Evolutionary conservation across 2,329 filamentous ascomycete species (phyloP), one percentile per base, ranked within the genome.

Genomic region (Penicillium corylophilum): DNA sequence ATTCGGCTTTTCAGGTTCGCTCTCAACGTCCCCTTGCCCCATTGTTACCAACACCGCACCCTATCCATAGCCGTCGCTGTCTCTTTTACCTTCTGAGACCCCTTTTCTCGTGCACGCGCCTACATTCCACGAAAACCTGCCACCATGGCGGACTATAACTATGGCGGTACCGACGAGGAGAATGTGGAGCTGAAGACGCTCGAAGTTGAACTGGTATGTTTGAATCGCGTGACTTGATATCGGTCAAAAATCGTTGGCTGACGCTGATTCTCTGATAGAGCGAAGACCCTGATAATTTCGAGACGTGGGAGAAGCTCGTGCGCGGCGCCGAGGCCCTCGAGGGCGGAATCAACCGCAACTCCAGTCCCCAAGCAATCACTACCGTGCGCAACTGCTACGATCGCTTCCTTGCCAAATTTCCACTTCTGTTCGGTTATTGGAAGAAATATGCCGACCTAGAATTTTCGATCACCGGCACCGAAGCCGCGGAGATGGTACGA

Each of bases 371-470:
- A 67, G 90, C 94, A 24, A 91, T 99, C 63, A 86, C 90, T 18
- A 87, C 90, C 10, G 87, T 91, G 50, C 88, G 94, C 73, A 85
- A 89, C 71, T 84, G 89, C 56, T 97, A 95, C 77, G 92, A 99
- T 71, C 85, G 88, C 43, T 95, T 99, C 68, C 86, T 99, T 20
- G 84, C 89, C 55, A 96, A 96, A 69, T 99, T 96, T 60, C 94
- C 94, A 2, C 82, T 97, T 10, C 84, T 97, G 35, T 99, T 97
- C 66, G 94, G 93, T 46, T 99, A 97, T 77, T 99, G 94, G 94
- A 97, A 97, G 79, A 97, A 96, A 72, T 99, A 97, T 80, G 94
- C 94, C 67, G 93, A 97, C 66, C 81, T 95, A 58, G 94, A 99
- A 69, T 99, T 99, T 76, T 91, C 91, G 45, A 96, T 99, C 60